Conservation (phyloP, 108 stramenopile species). For the Asterionellopsis glacialis region DNA sequence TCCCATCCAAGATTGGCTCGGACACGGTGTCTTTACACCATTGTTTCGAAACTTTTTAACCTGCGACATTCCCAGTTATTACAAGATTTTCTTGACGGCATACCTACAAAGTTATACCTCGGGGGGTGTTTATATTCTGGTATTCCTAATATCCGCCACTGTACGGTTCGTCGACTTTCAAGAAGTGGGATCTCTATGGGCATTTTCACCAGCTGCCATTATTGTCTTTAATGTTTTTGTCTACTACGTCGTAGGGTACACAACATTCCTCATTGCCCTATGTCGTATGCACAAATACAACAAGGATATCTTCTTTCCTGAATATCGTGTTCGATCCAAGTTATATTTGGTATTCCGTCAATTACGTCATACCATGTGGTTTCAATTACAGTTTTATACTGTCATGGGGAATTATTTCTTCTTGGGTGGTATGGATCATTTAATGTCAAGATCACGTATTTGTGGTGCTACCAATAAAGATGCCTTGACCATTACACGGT, state of each 20-base stretch:
- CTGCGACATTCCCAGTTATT: not conserved
- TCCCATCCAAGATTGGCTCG: not conserved
- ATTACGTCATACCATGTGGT: constrained; percentile 36
- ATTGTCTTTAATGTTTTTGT: constrained; percentile 31
- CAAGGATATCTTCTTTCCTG: constrained; percentile 45
- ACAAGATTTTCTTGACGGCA: constrained; percentile 1
- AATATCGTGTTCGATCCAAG: constrained; percentile 26
- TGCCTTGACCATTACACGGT: constrained; percentile 40
- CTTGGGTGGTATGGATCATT: constrained; percentile 48
- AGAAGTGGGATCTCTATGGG: constrained; percentile 17
- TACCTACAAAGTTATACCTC: not conserved
- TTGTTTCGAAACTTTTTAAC: not conserved
- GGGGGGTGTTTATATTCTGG: not conserved
- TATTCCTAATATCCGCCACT: not conserved
- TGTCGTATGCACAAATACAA: constrained; percentile 40
- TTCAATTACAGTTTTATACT: constrained; percentile 46
- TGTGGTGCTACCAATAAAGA: constrained; percentile 49
- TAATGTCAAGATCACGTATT: constrained; percentile 35
- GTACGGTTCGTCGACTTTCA: not conserved
- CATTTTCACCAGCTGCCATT: constrained; percentile 39
- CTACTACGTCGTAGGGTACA: constrained; percentile 47
- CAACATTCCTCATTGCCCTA: constrained; percentile 39
- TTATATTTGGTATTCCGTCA: constrained; percentile 26
- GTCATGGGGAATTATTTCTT: constrained; percentile 46
- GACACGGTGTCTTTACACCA: not conserved